Base-by-base conservation (phyloP, 2,329 filamentous ascomycete species). In the Monilinia laxa region DNA sequence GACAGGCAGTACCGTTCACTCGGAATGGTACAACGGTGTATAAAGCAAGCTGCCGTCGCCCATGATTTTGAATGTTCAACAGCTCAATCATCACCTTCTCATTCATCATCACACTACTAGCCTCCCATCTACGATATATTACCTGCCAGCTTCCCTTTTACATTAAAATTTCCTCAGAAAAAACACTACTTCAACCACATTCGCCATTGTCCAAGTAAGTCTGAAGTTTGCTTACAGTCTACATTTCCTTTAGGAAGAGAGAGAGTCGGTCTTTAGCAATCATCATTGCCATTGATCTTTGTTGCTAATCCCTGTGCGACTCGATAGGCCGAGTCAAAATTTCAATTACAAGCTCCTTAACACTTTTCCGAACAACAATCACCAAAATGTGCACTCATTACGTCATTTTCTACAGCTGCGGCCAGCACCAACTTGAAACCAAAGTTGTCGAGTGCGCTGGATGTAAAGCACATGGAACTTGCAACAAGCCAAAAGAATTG, bases 11-110 rank as follows among this genome's bases (percentile, higher is more conserved):
- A 73, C 74, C 73, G 67, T 67, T 68, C 56, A 68, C 66, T 74
- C 72, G 74, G 74, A 71, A 75, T 75, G 70, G 72, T 73, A 70
- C 71, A 70, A 75, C 71, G 67, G 68, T 49, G 62, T 75, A 75
- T 75, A 76, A 75, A 75, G 70, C 68, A 72, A 69, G 69, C 65
- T 71, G 65, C 71, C 70, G 71, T 68, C 69, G 67, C 70, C 66
- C 68, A 69, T 72, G 66, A 68, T 55, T 69, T 62, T 64, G 53
- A 16, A 58, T 49, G 52, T 63, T 68, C 51, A 69, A 67, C 68
- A 57, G 60, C 58, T 65, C 60, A 52, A 62, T 55, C 58, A 60
- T 62, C 57, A 69, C 25, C n/a, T 65, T 55, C 31, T n/a, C 40
- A 35, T 47, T 60, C 64, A 49, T 28, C 42, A 56, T 35, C 35